Evolutionary conservation across 2,329 filamentous ascomycete species (phyloP).

Genomic region (Cryphonectria parasitica): DNA sequence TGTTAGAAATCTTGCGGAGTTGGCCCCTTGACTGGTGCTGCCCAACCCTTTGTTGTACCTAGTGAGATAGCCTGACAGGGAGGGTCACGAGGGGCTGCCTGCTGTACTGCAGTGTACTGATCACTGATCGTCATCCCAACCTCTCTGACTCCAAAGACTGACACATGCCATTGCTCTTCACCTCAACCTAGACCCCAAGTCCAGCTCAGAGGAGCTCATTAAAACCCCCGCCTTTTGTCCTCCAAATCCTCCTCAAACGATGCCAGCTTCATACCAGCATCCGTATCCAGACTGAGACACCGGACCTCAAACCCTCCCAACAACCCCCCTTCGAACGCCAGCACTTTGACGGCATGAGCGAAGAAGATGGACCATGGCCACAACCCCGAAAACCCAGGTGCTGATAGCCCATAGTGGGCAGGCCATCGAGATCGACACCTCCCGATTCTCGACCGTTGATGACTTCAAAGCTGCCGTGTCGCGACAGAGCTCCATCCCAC

Average conservation of each 20-base stretch:
- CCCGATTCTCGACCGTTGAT: constrained; percentile 78
- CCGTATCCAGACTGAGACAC: constrained; percentile 3
- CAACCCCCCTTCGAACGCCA: not conserved
- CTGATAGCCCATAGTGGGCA: constrained; percentile 83
- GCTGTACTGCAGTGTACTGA: not conserved
- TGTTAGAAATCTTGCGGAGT: not conserved
- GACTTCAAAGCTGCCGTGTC: constrained; percentile 83
- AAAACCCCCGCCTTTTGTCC: not conserved
- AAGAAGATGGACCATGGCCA: constrained; percentile 16
- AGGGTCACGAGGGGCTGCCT: constrained; percentile 14
- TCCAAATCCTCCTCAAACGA: not conserved
- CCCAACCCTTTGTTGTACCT: not conserved
- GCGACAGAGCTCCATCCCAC: constrained; percentile 71
- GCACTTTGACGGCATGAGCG: constrained; percentile 10
- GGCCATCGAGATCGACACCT: constrained; percentile 77
- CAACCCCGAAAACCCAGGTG: constrained; percentile 44
- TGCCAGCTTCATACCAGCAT: constrained; percentile 6
- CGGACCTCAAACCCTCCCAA: not conserved
- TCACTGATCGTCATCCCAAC: constrained; percentile 1
- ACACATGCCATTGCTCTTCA: not conserved
- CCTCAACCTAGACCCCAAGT: constrained; percentile 7
- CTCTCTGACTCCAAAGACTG: not conserved
- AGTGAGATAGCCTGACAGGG: constrained; percentile 9
- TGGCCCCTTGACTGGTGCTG: not conserved
- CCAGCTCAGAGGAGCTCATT: not conserved